phyloP scores from a whole-genome alignment of 306 rosid species.

The Nissolia schottii region DNA sequence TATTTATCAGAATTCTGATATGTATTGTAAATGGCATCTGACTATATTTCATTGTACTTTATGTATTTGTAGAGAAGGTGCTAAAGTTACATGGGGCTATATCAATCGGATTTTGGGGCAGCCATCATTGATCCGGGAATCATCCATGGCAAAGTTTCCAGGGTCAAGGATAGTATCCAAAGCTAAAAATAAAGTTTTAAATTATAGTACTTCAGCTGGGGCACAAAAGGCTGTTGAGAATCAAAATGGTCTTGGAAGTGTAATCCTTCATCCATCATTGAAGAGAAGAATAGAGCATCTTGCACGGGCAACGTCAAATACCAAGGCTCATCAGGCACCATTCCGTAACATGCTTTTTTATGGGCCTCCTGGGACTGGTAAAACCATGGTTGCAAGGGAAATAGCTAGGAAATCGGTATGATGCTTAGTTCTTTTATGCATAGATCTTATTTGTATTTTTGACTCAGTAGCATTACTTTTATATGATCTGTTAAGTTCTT shows the following conservation, averaged over 20 bases:
- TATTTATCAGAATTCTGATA: background rate
- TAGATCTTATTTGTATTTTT: background rate
- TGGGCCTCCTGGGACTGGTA: constrained; percentile 99
- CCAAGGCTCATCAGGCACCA: constrained; percentile 94
- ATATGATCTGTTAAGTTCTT: constrained; percentile 7
- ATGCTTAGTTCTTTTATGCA: background rate
- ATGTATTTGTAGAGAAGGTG: constrained; percentile 71
- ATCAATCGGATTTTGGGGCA: constrained; percentile 94
- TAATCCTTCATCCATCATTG: constrained; percentile 87
- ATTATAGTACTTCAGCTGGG: constrained; percentile 44
- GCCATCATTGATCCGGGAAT: constrained; percentile 95
- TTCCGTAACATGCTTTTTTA: constrained; percentile 95
- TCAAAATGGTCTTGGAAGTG: constrained; percentile 62
- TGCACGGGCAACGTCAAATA: constrained; percentile 90
- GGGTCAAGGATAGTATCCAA: constrained; percentile 70
- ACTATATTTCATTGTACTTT: constrained; percentile 16
- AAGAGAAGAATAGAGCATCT: constrained; percentile 85
- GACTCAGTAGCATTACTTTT: constrained; percentile 6
- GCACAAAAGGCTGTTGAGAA: constrained; percentile 39
- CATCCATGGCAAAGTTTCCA: constrained; percentile 82
- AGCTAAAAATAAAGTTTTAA: constrained; percentile 57
- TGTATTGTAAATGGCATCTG: constrained; percentile 13
- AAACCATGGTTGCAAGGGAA: constrained; percentile 99
- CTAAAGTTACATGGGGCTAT: constrained; percentile 96
- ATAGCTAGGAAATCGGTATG: constrained; percentile 91